phyloP scores from a whole-genome alignment of 164 flowering plant species.

The Liquidambar formosana region DNA sequence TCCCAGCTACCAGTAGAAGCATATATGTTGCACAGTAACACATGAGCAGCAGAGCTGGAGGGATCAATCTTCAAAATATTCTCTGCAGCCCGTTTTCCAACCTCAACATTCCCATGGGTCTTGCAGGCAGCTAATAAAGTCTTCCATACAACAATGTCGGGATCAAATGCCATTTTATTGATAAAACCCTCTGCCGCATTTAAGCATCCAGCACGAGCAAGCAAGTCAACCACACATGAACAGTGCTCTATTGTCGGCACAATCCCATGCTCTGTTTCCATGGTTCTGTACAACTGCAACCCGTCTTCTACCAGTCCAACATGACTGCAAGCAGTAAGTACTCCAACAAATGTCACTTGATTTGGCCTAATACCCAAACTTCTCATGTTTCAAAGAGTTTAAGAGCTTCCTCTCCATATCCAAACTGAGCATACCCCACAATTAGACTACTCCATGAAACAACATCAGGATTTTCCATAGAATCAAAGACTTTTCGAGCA shows the following conservation, averaged over 20 bases:
- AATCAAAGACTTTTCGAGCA: constrained; percentile 45
- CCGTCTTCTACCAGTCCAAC: constrained; percentile 72
- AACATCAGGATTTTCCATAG: constrained; percentile 47
- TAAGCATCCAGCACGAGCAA: constrained; percentile 59
- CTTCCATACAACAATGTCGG: constrained; percentile 65
- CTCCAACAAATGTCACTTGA: constrained; percentile 61
- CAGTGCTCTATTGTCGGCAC: constrained; percentile 61
- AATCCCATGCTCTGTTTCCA: constrained; percentile 54
- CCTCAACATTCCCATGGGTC: constrained; percentile 45
- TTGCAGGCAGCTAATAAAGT: constrained; percentile 66
- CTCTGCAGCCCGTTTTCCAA: constrained; percentile 60
- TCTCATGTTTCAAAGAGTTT: constrained; percentile 46
- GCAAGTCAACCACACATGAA: constrained; percentile 65
- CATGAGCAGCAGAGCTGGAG: constrained; percentile 61
- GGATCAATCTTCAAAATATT: constrained; percentile 57
- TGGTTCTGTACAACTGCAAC: constrained; percentile 33
- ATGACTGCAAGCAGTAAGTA: constrained; percentile 70
- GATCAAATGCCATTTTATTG: constrained; percentile 45
- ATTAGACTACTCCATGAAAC: constrained; percentile 74
- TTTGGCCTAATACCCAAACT: constrained; percentile 48
- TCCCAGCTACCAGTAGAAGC: constrained; percentile 60
- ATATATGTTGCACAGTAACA: constrained; percentile 57
- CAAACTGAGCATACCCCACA: constrained; percentile 62
- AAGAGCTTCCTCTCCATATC: constrained; percentile 56
- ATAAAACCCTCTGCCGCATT: constrained; percentile 61